Conservation (phyloP, 257 asterid genomes). For the Scutellaria barbata region DNA sequence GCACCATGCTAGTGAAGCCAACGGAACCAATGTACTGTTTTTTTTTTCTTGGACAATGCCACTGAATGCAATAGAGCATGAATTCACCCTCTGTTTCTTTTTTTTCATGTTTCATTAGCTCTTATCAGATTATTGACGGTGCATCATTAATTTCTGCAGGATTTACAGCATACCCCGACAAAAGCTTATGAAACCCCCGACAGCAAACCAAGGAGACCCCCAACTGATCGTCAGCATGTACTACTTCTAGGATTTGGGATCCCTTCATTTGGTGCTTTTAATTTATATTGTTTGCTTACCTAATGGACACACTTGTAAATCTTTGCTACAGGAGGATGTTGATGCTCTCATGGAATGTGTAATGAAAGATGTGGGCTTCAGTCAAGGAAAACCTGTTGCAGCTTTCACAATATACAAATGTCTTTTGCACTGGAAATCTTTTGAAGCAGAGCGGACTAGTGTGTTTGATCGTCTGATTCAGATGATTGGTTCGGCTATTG, state of each 20-base stretch:
- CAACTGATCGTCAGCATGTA: slow-evolving; percentile 83
- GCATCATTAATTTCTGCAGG: slow-evolving; percentile 55
- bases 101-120: neutral
- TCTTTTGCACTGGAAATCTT: slow-evolving; percentile 98
- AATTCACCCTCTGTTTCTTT: slow-evolving; percentile 20
- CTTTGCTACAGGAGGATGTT: slow-evolving; percentile 86
- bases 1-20: slow-evolving; percentile 63
- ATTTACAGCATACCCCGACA: slow-evolving; percentile 51
- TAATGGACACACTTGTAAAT: slow-evolving; percentile 24
- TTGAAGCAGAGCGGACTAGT: slow-evolving; percentile 98
- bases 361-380: slow-evolving; percentile 88
- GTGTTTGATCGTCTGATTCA: slow-evolving; percentile 97
- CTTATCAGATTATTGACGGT: slow-evolving; percentile 16
- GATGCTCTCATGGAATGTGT: slow-evolving; percentile 91
- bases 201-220: slow-evolving; percentile 81
- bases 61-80: slow-evolving; percentile 25
- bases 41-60: slow-evolving; percentile 26
- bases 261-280: slow-evolving; percentile 17
- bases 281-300: slow-evolving; percentile 20
- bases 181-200: slow-evolving; percentile 79
- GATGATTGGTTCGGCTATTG: slow-evolving; percentile 97
- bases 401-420: slow-evolving; percentile 97
- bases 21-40: slow-evolving; percentile 54
- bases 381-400: slow-evolving; percentile 98
- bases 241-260: slow-evolving; percentile 32